Evolutionary conservation across 2,329 filamentous ascomycete species (phyloP), one percentile per base, ranked within the genome.

Genomic region (Epichloe elymi): DNA sequence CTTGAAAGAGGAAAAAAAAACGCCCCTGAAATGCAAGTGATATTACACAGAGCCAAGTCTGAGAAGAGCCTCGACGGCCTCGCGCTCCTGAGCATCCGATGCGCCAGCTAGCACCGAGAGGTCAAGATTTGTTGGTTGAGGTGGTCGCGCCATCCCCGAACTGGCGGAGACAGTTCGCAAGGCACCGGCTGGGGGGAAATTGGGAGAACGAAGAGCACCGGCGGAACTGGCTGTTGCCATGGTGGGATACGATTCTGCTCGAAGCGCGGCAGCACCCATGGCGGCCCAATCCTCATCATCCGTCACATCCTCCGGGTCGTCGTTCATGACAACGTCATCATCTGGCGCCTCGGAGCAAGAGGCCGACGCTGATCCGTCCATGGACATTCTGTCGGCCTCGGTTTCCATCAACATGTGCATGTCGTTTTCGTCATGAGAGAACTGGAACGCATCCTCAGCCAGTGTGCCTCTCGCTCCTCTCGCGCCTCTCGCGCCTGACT

Each of bases 231-330:
- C 69, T 51, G 74, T 70, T 7, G 66, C 71, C 59, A 73, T 76
- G 60, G 69, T 76, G 50, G 76, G 74, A 60, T 82, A 82, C 6
- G 80, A 83, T 46, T 76, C 75, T 53, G 79, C 78, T 57, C 90
- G 83, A 58, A 96, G 77, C 57, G 88, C 87, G 50, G 86, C 88
- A 33, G 90, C 88, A 50, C 89, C 91, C 55, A 95, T 85, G 49
- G 86, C 82, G 45, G 86, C 88, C 90, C 91, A 96, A 68, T 97
- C 90, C 68, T 97, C 91, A 64, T 96, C 88, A 64, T 97, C 93
- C 23, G 93, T 97, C 53, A 87, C 79, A 63, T 95, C 88, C 57
- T 86, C 83, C 54, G 87, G 81, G 62, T 94, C 85, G 59, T 88
- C 85, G 59, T 83, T 82, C 71, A 83, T 79, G 58, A 71, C 71